Base-by-base conservation (phyloP, 2,329 filamentous ascomycete genomes). In the Trichoderma citrinoviride region DNA sequence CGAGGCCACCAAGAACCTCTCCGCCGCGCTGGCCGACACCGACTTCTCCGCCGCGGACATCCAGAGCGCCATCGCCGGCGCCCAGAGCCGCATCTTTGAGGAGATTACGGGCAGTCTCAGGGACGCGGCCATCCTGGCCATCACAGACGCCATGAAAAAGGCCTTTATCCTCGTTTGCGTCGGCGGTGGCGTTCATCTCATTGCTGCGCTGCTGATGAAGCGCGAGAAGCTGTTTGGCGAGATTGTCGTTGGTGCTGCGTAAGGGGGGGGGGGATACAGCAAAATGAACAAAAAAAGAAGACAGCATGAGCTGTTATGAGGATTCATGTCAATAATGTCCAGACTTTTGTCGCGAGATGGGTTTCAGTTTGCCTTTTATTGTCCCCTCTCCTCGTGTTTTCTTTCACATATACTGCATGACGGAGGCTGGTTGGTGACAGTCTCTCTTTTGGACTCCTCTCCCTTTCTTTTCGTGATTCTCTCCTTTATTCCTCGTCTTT, bases 221-320 rank as follows among this genome's bases (percentile, higher is more conserved):
- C 62, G 63, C 2, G 65, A 65, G 44, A 67, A 65, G 56, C 43
- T 67, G n/a, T 64, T 66, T 56, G 65, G 65, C 7, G 65, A 65
- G 55, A 52, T 66, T 23, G 33, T 66, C 7, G 33, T 27, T 19
- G 29, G 21, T 10, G 62, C 21, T 12, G 65, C 29, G 4, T 66
- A 33, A 60, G 10, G 37, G 44, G 12, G n/a, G 21, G 8, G n/a
- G n/a, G n/a, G n/a, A n/a, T n/a, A n/a, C 21, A 40, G 21, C 17
- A 25, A 10, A 53, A 54, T 43, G 17, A 25, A 15, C 1, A 2
- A 37, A 12, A 21, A 19, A 3, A 19, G 33, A 21, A 5, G 46
- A n/a, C 5, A 25, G 21, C 6, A 7, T 29, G 27, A 29, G 43
- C 17, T 4, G 43, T 29, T 29, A 33, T 44, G 40, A 56, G 23